Evolutionary conservation across 768 basidiomycete species (phyloP).

Genomic region (Chlorophyllum brunneum): DNA sequence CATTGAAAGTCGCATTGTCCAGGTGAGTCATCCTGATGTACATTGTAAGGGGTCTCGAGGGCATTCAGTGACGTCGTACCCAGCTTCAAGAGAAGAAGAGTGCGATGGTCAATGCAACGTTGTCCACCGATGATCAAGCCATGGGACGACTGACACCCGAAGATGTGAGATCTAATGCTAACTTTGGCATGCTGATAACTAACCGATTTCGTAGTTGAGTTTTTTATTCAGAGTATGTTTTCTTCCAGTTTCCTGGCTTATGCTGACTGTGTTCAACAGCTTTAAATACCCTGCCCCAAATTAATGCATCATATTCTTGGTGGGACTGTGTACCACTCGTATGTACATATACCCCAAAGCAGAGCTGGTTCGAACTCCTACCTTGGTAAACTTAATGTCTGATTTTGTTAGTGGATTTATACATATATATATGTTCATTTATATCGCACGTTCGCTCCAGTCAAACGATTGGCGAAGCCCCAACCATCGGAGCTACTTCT

Average conservation of each 20-base stretch:
- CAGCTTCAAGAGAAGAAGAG: conserved; percentile 96
- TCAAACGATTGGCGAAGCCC: too few relatives aligned
- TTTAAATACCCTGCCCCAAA: too few relatives aligned
- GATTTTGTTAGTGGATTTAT: too few relatives aligned
- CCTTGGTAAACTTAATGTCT: too few relatives aligned
- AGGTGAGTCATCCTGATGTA: conserved; percentile 37
- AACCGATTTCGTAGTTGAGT: conserved; percentile 34
- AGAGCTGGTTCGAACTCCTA: too few relatives aligned
- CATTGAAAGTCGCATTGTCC: conserved; percentile 93
- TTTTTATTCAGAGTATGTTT: conserved; percentile 54
- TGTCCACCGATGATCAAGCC: conserved; percentile 81
- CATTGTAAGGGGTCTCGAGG: background rate
- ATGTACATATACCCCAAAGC: too few relatives aligned
- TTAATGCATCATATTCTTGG: too few relatives aligned
- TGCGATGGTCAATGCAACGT: conserved; percentile 89
- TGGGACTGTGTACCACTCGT: too few relatives aligned
- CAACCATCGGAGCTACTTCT: too few relatives aligned
- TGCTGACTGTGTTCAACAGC: background rate
- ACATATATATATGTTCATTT: too few relatives aligned
- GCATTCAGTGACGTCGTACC: background rate
- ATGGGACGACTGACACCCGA: conserved; percentile 93
- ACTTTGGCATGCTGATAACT: background rate
- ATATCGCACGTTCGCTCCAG: too few relatives aligned
- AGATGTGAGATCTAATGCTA: conserved; percentile 43
- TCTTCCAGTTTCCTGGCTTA: background rate